Evolutionary conservation across 2,329 filamentous ascomycete species (phyloP), one percentile per base, ranked within the genome.

Genomic region (Fusarium sp.): DNA sequence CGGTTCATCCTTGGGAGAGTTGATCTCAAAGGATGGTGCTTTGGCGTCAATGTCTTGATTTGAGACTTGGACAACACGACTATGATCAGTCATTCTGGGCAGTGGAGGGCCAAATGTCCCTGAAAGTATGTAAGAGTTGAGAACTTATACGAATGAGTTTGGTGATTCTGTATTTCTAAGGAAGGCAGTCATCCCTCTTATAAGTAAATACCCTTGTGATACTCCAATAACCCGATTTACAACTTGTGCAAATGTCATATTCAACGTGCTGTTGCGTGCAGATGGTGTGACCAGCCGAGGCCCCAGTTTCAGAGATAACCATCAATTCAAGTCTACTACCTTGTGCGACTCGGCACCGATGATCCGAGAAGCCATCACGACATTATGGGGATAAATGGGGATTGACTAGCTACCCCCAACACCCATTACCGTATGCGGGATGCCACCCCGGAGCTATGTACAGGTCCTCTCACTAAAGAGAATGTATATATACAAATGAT

Each of bases 321-420:
- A 44, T 42, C n/a, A 44, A 55, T 55, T 55, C 25, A 44, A 55
- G 27, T 5, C 12, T 55, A 42, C 18, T 22, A 8, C n/a, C 27
- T 31, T 31, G 20, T 25, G 13, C 20, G 11, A 14, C 27, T 55
- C 52, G 52, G 52, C 52, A 55, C 52, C 52, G 52, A 55, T 55
- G 52, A 44, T 44, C 38, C 38, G 52, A 55, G 38, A 55, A 18
- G 27, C n/a, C 12, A 55, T 55, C 38, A 55, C 52, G 52, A 44
- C 52, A 55, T 55, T 44, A 55, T 44, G 52, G 52, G 15, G 52
- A 55, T 41, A 44, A 55, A 55, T 55, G 52, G 52, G 38, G 52
- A 44, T 8, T 55, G 27, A 44, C 38, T 17, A 44, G 52, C 52
- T 33, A 4, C 52, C 52, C 52, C 52, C 38, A 55, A 44, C 36